Base-by-base conservation (phyloP, 2,329 filamentous ascomycete species). In the Botryosphaeria dothidea region DNA sequence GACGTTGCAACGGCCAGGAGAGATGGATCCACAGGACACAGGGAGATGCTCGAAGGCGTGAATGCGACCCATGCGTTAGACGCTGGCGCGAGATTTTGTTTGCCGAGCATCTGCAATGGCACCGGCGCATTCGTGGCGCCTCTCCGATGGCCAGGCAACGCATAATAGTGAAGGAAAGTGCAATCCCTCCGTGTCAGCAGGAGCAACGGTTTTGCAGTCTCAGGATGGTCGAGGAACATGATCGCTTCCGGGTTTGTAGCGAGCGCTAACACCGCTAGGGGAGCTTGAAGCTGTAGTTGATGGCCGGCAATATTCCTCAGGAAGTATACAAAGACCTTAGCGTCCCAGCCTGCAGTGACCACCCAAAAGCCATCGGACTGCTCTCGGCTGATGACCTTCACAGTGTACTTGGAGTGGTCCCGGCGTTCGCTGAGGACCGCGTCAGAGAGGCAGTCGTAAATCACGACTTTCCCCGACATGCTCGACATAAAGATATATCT, bases 61-160 rank as follows among this genome's bases (percentile, higher is more conserved):
- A 89, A 89, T 1, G 85, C 81, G 15, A 87, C 76, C 87, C 87
- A 89, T n/a, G 86, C 81, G 70, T 85, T 88, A 3, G 85, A 87
- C 69, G 86, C 82, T 1, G 86, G 86, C 8, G 86, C 85, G 2
- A 89, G 79, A 67, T 88, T 88, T 68, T 89, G 86, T 65, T 79
- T 81, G 25, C 85, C 86, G 3, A 86, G 75, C 8, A 85, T 75
- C 27, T 71, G 69, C 57, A 81, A 75, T 61, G 76, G 69, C 17
- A 41, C 45, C 23, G 63, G 54, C 4, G 25, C 34, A 13, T 34
- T 34, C 36, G 34, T 45, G 46, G 11, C 3, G 15, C 21, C n/a
- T n/a, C n/a, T n/a, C 46, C 9, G 21, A 23, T 19, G 38, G 65
- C n/a, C 69, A 41, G 71, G 70, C 3, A 81, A 66, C 2, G 74